Percentiles rank a stretch among this genome's conserved stretches.
Conservation (phyloP, 208 protist genomes). For the Acanthamoeba culbertsoni region DNA sequence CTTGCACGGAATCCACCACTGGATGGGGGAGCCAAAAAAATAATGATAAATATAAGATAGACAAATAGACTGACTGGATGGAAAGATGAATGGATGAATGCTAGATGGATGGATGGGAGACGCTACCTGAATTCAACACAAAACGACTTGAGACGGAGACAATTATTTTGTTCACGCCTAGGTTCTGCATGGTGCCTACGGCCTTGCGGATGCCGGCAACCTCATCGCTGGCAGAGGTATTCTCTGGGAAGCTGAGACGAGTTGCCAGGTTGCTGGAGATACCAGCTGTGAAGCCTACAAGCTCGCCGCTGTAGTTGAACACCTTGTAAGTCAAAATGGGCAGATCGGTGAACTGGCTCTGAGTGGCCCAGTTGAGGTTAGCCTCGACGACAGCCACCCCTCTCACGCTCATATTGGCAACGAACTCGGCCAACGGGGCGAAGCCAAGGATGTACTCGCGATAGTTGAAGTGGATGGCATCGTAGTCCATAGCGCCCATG, state of each 20-base stretch:
- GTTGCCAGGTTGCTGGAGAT: background rate
- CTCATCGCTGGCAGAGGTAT: background rate
- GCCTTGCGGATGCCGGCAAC: background rate
- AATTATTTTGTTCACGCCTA: constrained; percentile 6
- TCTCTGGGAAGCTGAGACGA: background rate
- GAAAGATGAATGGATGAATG: background rate
- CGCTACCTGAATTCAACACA: background rate
- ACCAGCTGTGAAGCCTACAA: background rate
- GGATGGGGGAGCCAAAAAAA: background rate
- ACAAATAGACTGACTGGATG: background rate
- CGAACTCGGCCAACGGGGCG: background rate
- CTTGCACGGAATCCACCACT: background rate
- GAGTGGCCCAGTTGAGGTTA: background rate
- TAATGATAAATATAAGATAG: background rate
- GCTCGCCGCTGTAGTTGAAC: background rate
- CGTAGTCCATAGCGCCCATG: constrained; percentile 12
- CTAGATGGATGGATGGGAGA: background rate
- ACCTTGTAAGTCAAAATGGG: background rate
- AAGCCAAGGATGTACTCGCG: background rate
- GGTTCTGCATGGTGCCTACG: constrained; percentile 24
- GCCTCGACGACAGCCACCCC: background rate
- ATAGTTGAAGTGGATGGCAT: background rate
- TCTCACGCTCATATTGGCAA: background rate
- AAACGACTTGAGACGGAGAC: background rate
- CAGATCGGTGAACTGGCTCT: background rate